phyloP scores from a whole-genome alignment of 225 moss, liverwort and hornwort species.

The Sphagnum tenellum region DNA sequence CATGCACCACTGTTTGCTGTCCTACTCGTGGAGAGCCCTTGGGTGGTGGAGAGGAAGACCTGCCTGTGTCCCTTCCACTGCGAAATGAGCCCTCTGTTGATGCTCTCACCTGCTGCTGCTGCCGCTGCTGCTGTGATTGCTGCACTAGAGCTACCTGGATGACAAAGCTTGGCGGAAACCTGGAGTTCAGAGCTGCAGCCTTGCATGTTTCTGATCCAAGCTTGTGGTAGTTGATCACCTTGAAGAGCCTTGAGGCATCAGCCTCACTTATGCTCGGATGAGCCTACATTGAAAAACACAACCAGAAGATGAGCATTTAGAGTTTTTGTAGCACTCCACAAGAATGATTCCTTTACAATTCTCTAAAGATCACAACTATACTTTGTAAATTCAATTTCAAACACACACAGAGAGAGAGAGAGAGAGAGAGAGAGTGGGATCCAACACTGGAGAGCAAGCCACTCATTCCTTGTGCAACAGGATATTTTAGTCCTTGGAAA shows the following conservation, averaged over 20 bases:
- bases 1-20: constrained; percentile 64
- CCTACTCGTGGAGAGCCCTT: constrained; percentile 37
- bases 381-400: no score
- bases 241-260: constrained; percentile 68
- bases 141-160: constrained; percentile 78
- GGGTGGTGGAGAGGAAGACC: constrained; percentile 25
- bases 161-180: constrained; percentile 81
- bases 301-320: no score
- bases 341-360: no score
- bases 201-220: constrained; percentile 71
- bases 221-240: constrained; percentile 74
- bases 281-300: constrained; percentile 24
- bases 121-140: constrained; percentile 30
- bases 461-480: no score
- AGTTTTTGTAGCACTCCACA: no score
- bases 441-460: no score
- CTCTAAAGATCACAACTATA: no score
- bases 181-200: constrained; percentile 64
- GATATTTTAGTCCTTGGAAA: no score
- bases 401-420: not conserved
- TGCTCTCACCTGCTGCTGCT: constrained; percentile 29
- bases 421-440: no score
- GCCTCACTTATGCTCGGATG: constrained; percentile 65
- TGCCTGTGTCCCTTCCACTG: constrained; percentile 18
- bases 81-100: constrained; percentile 52